A percentile compares a stretch with the other conserved stretches of the same genome.
phyloP scores from a whole-genome alignment of 2,329 filamentous ascomycete species.

The Seiridium cupressi region DNA sequence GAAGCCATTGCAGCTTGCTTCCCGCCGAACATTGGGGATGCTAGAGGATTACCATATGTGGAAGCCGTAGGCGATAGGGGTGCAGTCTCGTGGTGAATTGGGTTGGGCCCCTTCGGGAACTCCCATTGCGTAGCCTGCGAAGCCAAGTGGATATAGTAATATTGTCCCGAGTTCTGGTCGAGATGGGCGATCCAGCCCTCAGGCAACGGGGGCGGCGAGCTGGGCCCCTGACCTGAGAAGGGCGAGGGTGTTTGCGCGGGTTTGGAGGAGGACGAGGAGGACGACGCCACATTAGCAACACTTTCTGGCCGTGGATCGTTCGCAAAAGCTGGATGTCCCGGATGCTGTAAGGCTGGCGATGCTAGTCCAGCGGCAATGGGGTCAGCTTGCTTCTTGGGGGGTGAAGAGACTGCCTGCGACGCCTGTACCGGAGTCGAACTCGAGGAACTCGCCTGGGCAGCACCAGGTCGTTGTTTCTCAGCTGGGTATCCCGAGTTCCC shows the following conservation, averaged over 20 bases:
- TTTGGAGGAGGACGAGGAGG: conserved; percentile 36
- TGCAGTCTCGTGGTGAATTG: conserved; percentile 76
- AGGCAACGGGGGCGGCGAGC: conserved; percentile 87
- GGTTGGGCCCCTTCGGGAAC: conserved; percentile 93
- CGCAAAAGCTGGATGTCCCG: conserved; percentile 85
- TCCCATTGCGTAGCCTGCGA: conserved; percentile 98
- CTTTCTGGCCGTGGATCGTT: conserved; percentile 66
- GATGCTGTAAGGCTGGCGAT: conserved; percentile 52
- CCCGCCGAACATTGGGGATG: conserved; percentile 62
- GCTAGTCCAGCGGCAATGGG: conserved; percentile 32
- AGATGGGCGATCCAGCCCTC: conserved; percentile 98
- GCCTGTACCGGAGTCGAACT: conserved; percentile 4
- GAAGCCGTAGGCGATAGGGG: conserved; percentile 82
- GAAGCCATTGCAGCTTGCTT: conserved; percentile 71
- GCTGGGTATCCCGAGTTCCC: conserved; percentile 65
- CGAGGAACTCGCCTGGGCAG: conserved; percentile 19
- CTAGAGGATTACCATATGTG: conserved; percentile 71
- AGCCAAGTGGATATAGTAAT: conserved; percentile 97
- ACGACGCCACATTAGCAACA: conserved; percentile 35
- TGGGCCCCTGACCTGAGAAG: conserved; percentile 53
- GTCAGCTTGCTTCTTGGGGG: conserved; percentile 28
- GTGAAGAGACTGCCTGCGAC: conserved; percentile 23
- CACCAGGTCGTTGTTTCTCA: conserved; percentile 67
- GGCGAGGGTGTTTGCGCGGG: conserved; percentile 39
- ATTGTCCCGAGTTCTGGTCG: conserved; percentile 93